Evolutionary conservation across 768 basidiomycete genomes (phyloP), one percentile per base, ranked within the genome.

Genomic region (Tulasnella sp.): DNA sequence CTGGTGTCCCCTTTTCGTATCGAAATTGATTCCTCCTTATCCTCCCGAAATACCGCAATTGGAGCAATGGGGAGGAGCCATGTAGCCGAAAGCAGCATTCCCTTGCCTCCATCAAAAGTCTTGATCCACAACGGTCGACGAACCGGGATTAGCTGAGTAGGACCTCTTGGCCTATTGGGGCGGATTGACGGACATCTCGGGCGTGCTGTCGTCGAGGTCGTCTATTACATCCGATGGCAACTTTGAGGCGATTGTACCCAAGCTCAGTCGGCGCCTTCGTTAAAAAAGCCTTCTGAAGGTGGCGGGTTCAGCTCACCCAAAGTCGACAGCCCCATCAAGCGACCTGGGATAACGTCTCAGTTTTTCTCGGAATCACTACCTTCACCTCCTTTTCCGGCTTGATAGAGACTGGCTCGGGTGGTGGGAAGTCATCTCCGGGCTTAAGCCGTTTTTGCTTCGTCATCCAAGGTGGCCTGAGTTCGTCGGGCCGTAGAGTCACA

Each of bases 311-410:
- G 7, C 28, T n/a, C 3, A 46, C 92, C 75, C 88, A 94, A 86
- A 95, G 86, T 58, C 93, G 88, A 83, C 92, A 95, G 3, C 94
- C 92, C n/a, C 93, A 91, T 94, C 94, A 96, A 79, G 90, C 89
- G 2, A 91, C 91, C 83, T 94, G 89, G 8, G 95, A 85, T 12
- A 94, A 94, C 41, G 95, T 86, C 80, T 93, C 90, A 11, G 91
- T 92, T 14, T 89, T 88, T 2, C 93, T 94, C 2, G 94, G 94
- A 28, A 93, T 87, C 93, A 93, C 95, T 0, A 90, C 87, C 46
- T 84, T 80, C 78, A 85, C 85, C 69, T 85, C 9, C 50, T 64
- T 80, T 24, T 58, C 28, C 11, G 64, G 64, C 28, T 69, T 69
- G 48, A 75, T 72, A 41, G 81, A 42, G 69, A 34, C 54, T 77